phyloP scores from a whole-genome alignment of 768 basidiomycete genomes.

The Crassisporium funariophilum region DNA sequence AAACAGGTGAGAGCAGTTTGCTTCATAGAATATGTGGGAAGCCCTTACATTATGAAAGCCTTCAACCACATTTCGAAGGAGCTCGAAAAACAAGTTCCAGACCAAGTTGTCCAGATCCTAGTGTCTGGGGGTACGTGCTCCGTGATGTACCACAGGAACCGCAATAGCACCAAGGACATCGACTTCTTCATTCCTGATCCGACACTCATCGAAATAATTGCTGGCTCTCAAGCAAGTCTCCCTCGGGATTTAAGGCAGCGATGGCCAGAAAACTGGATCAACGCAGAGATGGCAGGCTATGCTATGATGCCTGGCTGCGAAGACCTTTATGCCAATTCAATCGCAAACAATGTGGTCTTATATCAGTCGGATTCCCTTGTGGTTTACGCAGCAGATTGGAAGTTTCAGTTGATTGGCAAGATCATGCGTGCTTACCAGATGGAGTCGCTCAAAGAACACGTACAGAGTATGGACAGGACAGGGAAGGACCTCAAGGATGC shows the following conservation, averaged over 20 bases:
- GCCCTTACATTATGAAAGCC: neutral
- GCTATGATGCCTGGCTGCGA: slow-evolving; percentile 6
- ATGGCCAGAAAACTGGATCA: slow-evolving; percentile 10
- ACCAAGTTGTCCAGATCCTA: slow-evolving; percentile 1
- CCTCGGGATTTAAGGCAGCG: slow-evolving; percentile 2
- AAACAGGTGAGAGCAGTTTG: slow-evolving; percentile 2
- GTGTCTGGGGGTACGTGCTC: slow-evolving; percentile 7
- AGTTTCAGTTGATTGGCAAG: slow-evolving; percentile 10
- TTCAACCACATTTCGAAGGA: slow-evolving; percentile 8
- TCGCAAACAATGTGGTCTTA: slow-evolving; percentile 2
- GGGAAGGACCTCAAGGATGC: slow-evolving; percentile 5
- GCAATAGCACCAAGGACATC: slow-evolving; percentile 9
- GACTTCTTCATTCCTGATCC: slow-evolving; percentile 10
- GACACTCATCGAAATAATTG: slow-evolving; percentile 3
- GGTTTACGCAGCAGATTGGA: slow-evolving; percentile 16
- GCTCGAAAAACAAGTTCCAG: neutral
- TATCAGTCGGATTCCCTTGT: neutral
- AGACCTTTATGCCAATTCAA: slow-evolving; percentile 7
- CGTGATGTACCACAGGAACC: slow-evolving; percentile 2
- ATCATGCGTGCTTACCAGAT: slow-evolving; percentile 5
- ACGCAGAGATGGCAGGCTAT: slow-evolving; percentile 8
- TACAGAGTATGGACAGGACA: slow-evolving; percentile 3
- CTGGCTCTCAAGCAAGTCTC: slow-evolving; percentile 1
- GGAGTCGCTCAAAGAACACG: slow-evolving; percentile 2
- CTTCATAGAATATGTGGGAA: too few species aligned